Evolutionary conservation across 1,284 basidiomycete species (phyloP).

Genomic region (Puccinia coronata): DNA sequence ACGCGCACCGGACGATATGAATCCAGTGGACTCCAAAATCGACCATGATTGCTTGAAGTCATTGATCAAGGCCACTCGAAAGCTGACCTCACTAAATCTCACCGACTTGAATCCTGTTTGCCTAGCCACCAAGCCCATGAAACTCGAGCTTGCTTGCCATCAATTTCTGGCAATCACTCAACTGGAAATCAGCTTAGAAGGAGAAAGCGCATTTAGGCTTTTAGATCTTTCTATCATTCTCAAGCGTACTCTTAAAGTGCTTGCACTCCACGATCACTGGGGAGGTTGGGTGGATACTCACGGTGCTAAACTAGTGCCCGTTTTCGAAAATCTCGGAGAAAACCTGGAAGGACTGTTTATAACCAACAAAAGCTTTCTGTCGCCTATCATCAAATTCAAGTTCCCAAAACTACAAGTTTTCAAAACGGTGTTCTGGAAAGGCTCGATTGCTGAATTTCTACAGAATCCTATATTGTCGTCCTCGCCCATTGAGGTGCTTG

Average conservation of each 20-base stretch:
- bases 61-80: conserved; percentile 18
- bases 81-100: conserved; percentile 10
- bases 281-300: too few species aligned
- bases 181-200: conserved; percentile 19
- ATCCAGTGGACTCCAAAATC: conserved; percentile 5
- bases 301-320: conserved; percentile 2
- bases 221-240: conserved; percentile 21
- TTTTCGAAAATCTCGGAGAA: conserved; percentile 31
- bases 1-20: background rate
- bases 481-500: conserved; percentile 21
- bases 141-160: background rate
- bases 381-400: background rate
- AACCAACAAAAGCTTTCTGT: background rate
- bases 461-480: background rate
- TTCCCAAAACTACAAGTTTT: conserved; percentile 33
- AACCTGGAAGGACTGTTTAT: conserved; percentile 35
- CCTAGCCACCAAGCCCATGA: background rate
- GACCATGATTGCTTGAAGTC: conserved; percentile 16
- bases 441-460: conserved; percentile 11
- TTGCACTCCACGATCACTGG: conserved; percentile 6
- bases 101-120: background rate
- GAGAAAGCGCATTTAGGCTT: background rate
- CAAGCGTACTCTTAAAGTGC: conserved; percentile 25
- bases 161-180: conserved; percentile 3
- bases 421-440: conserved; percentile 5